Conservation (phyloP, 1,139 yeast species). For the Geotrichum phurueaensis region DNA sequence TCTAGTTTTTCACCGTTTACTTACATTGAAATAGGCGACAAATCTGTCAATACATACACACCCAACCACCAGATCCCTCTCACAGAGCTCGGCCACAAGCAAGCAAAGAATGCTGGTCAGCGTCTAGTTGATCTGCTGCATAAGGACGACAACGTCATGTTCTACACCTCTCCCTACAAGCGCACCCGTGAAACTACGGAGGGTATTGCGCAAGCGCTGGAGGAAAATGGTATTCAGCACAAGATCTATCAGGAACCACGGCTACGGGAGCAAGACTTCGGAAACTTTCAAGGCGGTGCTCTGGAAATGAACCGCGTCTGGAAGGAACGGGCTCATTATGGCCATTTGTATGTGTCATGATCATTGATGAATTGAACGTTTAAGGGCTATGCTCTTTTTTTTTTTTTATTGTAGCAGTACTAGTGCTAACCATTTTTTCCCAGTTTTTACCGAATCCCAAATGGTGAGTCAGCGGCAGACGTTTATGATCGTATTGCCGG, state of each 20-base stretch:
- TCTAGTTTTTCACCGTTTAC: not conserved
- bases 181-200: conserved; percentile 79
- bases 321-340: conserved; percentile 80
- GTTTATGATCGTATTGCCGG: conserved; percentile 87
- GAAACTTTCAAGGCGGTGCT: conserved; percentile 72
- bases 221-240: conserved; percentile 41
- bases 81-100: conserved; percentile 57
- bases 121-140: conserved; percentile 49
- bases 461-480: conserved; percentile 94
- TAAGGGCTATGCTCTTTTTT: not conserved
- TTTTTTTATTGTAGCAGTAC: not conserved
- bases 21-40: conserved; percentile 43
- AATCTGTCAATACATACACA: conserved; percentile 63
- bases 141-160: conserved; percentile 48
- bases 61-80: conserved; percentile 76
- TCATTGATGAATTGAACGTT: not conserved
- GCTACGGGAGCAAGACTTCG: conserved; percentile 90
- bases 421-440: not conserved
- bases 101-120: conserved; percentile 61
- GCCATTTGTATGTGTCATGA: conserved; percentile 50
- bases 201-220: conserved; percentile 56
- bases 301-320: conserved; percentile 74
- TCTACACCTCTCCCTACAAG: conserved; percentile 77
- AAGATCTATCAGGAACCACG: conserved; percentile 77
- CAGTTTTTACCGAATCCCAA: conserved; percentile 73